Conservation (phyloP, 441 rosid genomes). For the Pelargonium citronellum region DNA sequence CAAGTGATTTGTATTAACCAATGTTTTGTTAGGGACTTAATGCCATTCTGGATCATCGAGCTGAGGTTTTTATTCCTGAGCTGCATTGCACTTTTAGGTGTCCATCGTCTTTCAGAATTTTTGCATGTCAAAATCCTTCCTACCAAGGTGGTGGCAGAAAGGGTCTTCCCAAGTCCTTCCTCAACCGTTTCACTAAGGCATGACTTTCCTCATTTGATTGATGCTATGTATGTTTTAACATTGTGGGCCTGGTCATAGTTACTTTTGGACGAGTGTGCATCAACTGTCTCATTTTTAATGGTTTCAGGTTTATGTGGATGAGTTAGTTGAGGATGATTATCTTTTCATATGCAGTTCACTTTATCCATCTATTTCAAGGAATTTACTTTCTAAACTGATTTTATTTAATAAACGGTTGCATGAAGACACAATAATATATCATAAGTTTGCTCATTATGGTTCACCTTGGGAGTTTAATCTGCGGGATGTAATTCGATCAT, state of each 20-base stretch:
- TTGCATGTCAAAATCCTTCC: slow-evolving; percentile 98
- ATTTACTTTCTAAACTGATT: slow-evolving; percentile 68
- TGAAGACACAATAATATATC: slow-evolving; percentile 69
- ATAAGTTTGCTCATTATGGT: slow-evolving; percentile 80
- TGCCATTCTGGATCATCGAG: slow-evolving; percentile 96
- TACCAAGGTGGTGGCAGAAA: slow-evolving; percentile 98
- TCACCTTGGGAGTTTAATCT: slow-evolving; percentile 99
- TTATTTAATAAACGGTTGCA: slow-evolving; percentile 65
- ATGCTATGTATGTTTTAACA: slow-evolving; percentile 12
- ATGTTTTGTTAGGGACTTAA: slow-evolving; percentile 65
- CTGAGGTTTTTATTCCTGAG: slow-evolving; percentile 94
- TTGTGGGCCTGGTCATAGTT: slow-evolving; percentile 13
- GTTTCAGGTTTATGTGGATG: slow-evolving; percentile 82
- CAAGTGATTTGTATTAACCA: slow-evolving; percentile 14
- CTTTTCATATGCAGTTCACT: slow-evolving; percentile 70
- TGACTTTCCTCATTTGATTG: slow-evolving; percentile 15
- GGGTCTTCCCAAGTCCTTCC: slow-evolving; percentile 93
- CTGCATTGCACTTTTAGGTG: slow-evolving; percentile 73
- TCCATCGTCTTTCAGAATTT: slow-evolving; percentile 77
- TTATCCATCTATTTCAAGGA: slow-evolving; percentile 63
- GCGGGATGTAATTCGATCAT: slow-evolving; percentile 90
- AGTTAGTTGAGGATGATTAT: slow-evolving; percentile 84
- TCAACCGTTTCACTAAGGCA: slow-evolving; percentile 93
- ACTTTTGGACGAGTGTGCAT: background rate
- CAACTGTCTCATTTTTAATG: slow-evolving; percentile 19